Conservation (phyloP, 1,284 basidiomycete species). For the Rhizoctonia solani region DNA sequence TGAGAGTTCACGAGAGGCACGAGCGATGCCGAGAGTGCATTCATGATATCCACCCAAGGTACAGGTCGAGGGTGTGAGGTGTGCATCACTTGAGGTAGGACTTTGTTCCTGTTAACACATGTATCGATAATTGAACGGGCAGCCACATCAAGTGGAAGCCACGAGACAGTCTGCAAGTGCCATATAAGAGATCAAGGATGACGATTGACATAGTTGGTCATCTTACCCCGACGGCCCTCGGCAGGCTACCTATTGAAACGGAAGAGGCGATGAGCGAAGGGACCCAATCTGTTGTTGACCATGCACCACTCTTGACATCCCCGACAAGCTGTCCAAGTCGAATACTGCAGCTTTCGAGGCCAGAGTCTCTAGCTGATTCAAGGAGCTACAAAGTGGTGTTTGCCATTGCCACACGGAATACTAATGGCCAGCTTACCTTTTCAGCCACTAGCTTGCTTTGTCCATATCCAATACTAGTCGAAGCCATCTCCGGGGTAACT, state of each 20-base stretch:
- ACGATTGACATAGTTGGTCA: not conserved
- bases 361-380: not conserved
- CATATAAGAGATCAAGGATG: not conserved
- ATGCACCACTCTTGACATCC: slow-evolving; percentile 24
- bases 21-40: slow-evolving; percentile 40
- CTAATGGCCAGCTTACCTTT: not conserved
- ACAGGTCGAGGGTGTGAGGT: slow-evolving; percentile 44
- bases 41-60: slow-evolving; percentile 40
- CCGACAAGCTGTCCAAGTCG: slow-evolving; percentile 34
- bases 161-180: not conserved
- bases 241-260: not conserved
- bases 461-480: slow-evolving; percentile 26
- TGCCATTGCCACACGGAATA: not conserved
- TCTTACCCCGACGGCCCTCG: not conserved
- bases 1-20: not conserved
- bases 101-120: not conserved
- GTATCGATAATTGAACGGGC: slow-evolving; percentile 44
- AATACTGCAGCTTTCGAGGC: slow-evolving; percentile 5
- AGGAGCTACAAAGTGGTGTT: not conserved
- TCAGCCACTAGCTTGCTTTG: too few species aligned
- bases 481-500: slow-evolving; percentile 1
- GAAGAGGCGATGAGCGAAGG: slow-evolving; percentile 27
- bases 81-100: slow-evolving; percentile 39
- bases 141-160: too few species aligned
- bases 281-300: slow-evolving; percentile 19